Evolutionary conservation across 768 basidiomycete genomes (phyloP), one percentile per base, ranked within the genome.

Genomic region (Russula vinacea): DNA sequence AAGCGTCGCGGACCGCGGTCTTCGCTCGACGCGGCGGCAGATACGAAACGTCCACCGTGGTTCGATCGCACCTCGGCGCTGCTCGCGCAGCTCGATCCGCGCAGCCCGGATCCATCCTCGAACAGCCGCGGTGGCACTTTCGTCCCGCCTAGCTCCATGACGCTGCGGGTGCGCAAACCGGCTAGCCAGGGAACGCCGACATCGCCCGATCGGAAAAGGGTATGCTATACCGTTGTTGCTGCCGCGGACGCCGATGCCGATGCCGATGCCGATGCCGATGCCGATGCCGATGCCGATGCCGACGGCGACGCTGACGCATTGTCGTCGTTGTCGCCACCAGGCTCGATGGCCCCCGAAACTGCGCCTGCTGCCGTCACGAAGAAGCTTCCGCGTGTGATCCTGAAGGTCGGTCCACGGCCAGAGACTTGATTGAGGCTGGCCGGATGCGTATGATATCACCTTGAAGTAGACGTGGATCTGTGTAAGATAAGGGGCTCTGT

Each of bases 351-450:
- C 6, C 39, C 66, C 39, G 54, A 60, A 33, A 47, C 13, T 3
- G 11, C 55, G 16, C 58, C 50, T 11, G 10, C 58, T 16, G 26
- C 51, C 13, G 22, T 9, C 39, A n/a, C 42, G 26, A 68, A 68
- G 52, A 68, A 64, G 26, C 62, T 68, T 54, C 68, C 66, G 3
- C 62, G 66, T 24, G 66, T 68, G 24, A 64, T 68, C 35, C 44
- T 68, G 59, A 68, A 67, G 56, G 58, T 68, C 29, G 61, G 66
- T 24, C 62, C 68, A 17, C 55, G 58, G 29, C 62, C 68, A 4
- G 67, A 61, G 52, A 24, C 60, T 22, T 56, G 50, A 57, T 26
- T 24, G 29, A 29, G 29, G 29, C 26, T 37, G 16, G 7, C 24
- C 16, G 9, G 5, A 39, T 45, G 11, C 40, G 37, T 49, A 6